Percentiles rank a stretch among this genome's conserved stretches.
Conservation (phyloP, 164 flowering plant genomes). For the Tinospora cordifolia region DNA sequence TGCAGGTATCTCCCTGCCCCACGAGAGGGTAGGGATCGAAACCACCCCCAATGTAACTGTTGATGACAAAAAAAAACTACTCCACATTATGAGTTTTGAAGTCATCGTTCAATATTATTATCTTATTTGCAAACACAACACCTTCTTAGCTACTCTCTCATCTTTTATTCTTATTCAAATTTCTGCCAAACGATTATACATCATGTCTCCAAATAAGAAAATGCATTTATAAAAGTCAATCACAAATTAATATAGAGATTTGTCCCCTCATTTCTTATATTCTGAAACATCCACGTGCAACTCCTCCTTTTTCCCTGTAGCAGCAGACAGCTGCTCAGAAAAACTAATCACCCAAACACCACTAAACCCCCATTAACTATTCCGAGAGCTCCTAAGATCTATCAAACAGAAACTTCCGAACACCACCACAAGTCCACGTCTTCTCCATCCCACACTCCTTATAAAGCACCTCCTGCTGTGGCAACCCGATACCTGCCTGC, state of each 20-base stretch:
- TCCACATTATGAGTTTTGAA: too few relatives aligned
- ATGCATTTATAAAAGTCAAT: slow-evolving; percentile 1
- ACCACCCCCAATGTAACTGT: too few relatives aligned
- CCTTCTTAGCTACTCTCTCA: too few relatives aligned
- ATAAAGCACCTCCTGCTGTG: slow-evolving; percentile 2
- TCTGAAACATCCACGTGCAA: slow-evolving; percentile 10
- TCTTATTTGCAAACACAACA: too few relatives aligned
- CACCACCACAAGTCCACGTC: background rate
- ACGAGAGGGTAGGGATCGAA: too few relatives aligned
- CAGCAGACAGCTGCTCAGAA: slow-evolving; percentile 9
- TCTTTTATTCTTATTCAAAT: background rate
- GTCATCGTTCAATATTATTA: too few relatives aligned
- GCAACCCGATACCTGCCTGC: background rate
- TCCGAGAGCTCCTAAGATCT: background rate
- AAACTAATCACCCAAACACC: slow-evolving; percentile 1
- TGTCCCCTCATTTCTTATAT: slow-evolving; percentile 6
- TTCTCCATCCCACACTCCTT: background rate
- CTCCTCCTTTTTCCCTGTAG: slow-evolving; percentile 6
- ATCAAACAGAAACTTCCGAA: slow-evolving; percentile 15
- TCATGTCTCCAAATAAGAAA: background rate
- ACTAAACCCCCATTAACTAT: background rate
- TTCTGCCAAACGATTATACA: background rate
- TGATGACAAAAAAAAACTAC: too few relatives aligned
- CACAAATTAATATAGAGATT: slow-evolving; percentile 5
- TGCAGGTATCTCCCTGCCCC: too few relatives aligned